Base-by-base conservation (phyloP, 345 rosid species). In the Nephelium lappaceum region DNA sequence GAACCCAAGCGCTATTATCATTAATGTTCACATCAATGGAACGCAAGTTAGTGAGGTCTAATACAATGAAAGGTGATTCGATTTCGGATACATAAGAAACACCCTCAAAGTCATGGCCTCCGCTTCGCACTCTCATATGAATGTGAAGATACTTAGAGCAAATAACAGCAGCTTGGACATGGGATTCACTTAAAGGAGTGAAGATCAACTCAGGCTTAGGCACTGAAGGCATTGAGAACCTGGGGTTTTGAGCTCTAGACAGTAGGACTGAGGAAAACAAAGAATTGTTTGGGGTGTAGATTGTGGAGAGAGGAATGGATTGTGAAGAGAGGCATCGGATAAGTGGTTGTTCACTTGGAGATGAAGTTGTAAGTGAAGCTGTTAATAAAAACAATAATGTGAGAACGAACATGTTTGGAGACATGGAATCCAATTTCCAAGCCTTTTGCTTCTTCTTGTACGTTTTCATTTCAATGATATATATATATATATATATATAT, bases 101-200 rank as follows among this genome's bases (percentile, higher is more conserved):
- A 23, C 64, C 64, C 1, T 60, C 64, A 60, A 60, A 60, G 64
- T 60, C 64, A 60, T 60, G 64, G 12, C 64, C 64, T 60, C 64
- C 64, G 5, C 64, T 60, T 21, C 64, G 24, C 0, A 60, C 64
- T 60, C 64, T 60, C 64, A 60, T 60, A 60, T 60, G 25, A 60
- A 60, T 23, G 0, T 8, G 8, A 10, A 19, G 27, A 3, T 21
- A 11, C 8, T 60, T 60, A 5, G 64, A 60, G 64, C 64, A 60
- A 23, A 60, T 60, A 60, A 60, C 64, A 19, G 27, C 64, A 21
- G 64, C 64, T 60, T 60, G 64, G 14, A 60, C 64, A 5, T 60
- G 27, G 27, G 64, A 60, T 60, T 60, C 64, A 21, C 64, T 60
- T 10, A 60, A 60, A n/a, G 64, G 64, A 60, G 64, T 60, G 24